Base-by-base conservation (phyloP, 1,284 basidiomycete species). In the Melampsora americana region DNA sequence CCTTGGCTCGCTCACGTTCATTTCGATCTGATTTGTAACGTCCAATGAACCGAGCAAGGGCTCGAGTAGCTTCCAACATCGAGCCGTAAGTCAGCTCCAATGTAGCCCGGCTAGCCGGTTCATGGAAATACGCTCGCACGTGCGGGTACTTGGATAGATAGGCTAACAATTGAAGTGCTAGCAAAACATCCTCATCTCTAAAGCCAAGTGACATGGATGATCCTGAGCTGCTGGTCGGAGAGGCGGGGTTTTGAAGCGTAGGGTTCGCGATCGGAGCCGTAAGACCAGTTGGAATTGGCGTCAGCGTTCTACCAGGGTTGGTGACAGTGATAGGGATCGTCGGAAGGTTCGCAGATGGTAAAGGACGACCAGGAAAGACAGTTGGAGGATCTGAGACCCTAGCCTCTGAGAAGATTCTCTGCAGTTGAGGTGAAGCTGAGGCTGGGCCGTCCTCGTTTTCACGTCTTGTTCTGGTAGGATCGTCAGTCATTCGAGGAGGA, bases 121-220 rank as follows among this genome's bases (percentile, higher is more conserved):
- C 78, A 83, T 98, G 97, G 83, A 99, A 98, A 6, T 94, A 92
- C 79, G 94, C 90, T n/a, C 95, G 87, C 3, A 99, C 95, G 83
- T 99, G 95, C 0, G 95, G 93, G 82, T 99, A 99, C 83, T 99
- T 99, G 84, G 92, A 94, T 28, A 99, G 86, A 81, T 99, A 99
- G 7, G 96, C 96, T 0, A 99, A 86, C 1, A 99, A 87, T 83
- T 99, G 95, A 18, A 99, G 85, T 30, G 90, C 89, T 20, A 96
- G 87, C 2, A 99, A 85, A 0, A 99, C 93, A 80, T 97, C 95
- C 81, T 98, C 95, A 82, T 99, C 95, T 39, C 93, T 88, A 84
- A 95, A 97, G 26, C 78, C 26, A 20, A 60, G 66, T 20, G 66
- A 30, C 18, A 20, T 20, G 20, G 66, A 30, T n/a, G 66, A 32